Evolutionary conservation across 2,329 filamentous ascomycete species (phyloP), one percentile per base, ranked within the genome.

Genomic region (Penicillium sp.): DNA sequence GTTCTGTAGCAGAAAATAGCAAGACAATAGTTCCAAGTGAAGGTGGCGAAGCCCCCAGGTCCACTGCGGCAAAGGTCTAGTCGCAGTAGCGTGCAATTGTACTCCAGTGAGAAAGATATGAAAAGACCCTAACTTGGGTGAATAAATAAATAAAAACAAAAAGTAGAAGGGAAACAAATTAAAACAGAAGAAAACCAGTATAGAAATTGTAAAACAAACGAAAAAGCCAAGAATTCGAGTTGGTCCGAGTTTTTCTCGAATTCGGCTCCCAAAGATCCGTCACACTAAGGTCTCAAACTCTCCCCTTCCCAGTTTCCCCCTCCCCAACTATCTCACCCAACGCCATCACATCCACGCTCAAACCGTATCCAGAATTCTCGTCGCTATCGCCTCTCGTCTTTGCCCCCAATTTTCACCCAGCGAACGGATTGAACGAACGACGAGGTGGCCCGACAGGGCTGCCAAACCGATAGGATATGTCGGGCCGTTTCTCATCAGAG

Each of bases 361-460:
- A 27, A 27, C 5, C 5, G 24, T 5, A 5, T 27, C 24, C 5
- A 5, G 5, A 27, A 13, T n/a, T n/a, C 34, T 42, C 43, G 7
- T 55, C 50, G 54, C 53, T 55, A 54, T 48, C 51, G 58, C 45
- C 39, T 16, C 29, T 48, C 50, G 45, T 48, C 54, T 51, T 55
- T 57, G 51, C 13, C 62, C 60, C 49, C 48, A 47, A 49, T 53
- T 51, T 59, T 54, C 60, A 63, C 60, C 45, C 32, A 42, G 31
- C 46, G 56, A 57, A 58, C 59, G 61, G 66, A 67, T 63, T 72
- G 69, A 71, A 45, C 55, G 60, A 63, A 62, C 55, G 55, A 60
- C 59, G 54, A 66, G 66, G 58, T 65, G 67, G 69, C 71, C 71
- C 70, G 67, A 67, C 54, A 70, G 72, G 72, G 71, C 71, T 72